Evolutionary conservation across 441 rosid species (phyloP).

Genomic region (Croton laevigatus): DNA sequence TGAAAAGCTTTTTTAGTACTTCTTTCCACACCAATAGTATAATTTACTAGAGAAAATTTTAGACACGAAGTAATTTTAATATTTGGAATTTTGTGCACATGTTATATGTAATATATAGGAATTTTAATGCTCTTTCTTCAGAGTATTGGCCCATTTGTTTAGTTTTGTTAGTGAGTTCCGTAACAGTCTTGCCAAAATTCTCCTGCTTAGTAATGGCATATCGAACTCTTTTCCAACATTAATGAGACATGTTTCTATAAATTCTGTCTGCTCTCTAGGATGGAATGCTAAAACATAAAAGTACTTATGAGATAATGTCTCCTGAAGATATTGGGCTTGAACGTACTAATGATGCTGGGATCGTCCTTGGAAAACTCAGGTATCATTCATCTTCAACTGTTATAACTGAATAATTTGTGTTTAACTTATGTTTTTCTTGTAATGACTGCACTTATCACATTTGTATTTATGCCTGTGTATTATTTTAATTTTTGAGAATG

Average conservation of each 20-base stretch:
- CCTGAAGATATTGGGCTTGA: constrained; percentile 96
- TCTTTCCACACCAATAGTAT: no score
- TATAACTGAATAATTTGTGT: background rate
- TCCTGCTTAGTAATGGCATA: background rate
- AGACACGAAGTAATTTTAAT: no score
- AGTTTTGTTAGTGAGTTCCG: background rate
- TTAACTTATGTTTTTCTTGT: background rate
- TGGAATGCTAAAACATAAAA: constrained; percentile 96
- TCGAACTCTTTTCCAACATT: background rate
- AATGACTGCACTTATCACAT: background rate
- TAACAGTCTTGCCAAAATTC: background rate
- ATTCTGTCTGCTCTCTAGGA: constrained; percentile 45
- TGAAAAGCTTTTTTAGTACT: no score
- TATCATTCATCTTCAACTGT: constrained; percentile 20
- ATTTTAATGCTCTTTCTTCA: background rate
- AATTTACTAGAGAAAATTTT: no score
- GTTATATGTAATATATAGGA: background rate
- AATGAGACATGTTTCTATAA: background rate
- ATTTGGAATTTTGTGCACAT: background rate
- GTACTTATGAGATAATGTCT: constrained; percentile 87
- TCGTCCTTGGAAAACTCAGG: constrained; percentile 98
- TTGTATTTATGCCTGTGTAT: no score
- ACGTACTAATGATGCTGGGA: constrained; percentile 80
- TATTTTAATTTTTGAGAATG: background rate
- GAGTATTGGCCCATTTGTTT: background rate